Base-by-base conservation (phyloP, 163 green algal species). In the Chlorella variabilis region DNA sequence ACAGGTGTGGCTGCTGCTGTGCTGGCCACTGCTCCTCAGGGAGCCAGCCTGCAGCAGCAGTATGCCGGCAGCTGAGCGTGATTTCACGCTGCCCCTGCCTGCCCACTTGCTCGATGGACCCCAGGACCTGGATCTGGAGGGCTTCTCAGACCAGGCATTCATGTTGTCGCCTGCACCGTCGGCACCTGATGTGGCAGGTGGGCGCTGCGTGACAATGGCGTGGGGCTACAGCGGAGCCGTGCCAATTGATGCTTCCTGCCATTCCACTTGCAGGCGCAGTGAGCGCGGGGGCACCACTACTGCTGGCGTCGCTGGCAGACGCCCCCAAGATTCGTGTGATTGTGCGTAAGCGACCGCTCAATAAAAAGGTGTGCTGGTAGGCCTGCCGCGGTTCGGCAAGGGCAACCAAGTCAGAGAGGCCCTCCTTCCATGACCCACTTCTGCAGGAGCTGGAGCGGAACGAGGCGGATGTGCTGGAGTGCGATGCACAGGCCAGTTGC, bases 261-360 rank as follows among this genome's bases (percentile, higher is more conserved):
- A 34, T 38, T 2, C 3, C 17, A 36, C 1, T 20, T 38, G 62
- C 62, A 31, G 75, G 39, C 39, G 75, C 3, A n/a, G 54, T 36
- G 1, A 21, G 11, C n/a, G 31, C 63, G 21, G n/a, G 21, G 31
- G 5, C 42, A 31, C 20, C 75, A 36, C 42, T 42, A 8, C 56
- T 76, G 58, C 51, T 80, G 2, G 51, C 39, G 11, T 31, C 66
- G 18, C 59, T 85, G 41, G 70, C 65, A 3, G 89, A 96, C 61
- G 91, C 93, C 11, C 91, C 91, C 3, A 96, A 96, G 78, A 99
- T 99, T 74, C 85, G 93, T 0, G 96, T 99, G 0, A 92, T 98
- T 21, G 97, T 99, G 25, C 88, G 97, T 34, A 99, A 98, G 84
- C 90, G 97, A 5, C 97, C 97, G 8, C 90, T 99, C 41, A 99